Conservation (phyloP, 2,329 filamentous ascomycete species). For the Sclerotinia borealis region DNA sequence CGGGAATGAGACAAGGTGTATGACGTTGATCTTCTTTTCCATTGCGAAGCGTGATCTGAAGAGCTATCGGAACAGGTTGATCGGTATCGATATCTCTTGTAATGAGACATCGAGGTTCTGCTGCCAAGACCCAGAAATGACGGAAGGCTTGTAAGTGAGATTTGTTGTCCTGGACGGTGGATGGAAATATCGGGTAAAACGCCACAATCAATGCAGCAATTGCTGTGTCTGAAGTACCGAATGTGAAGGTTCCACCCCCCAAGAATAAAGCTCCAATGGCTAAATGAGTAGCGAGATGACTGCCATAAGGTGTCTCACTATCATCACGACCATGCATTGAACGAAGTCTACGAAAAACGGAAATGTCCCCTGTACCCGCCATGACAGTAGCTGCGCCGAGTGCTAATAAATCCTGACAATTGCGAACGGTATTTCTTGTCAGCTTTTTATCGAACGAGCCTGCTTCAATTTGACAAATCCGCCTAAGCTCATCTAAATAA, state of each 20-base stretch:
- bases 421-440: slow-evolving; percentile 73
- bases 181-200: slow-evolving; percentile 91
- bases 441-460: slow-evolving; percentile 72
- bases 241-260: slow-evolving; percentile 86
- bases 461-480: slow-evolving; percentile 58
- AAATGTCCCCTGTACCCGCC: slow-evolving; percentile 89
- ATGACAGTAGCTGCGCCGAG: slow-evolving; percentile 82
- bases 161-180: slow-evolving; percentile 84
- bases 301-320: slow-evolving; percentile 80
- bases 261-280: slow-evolving; percentile 88
- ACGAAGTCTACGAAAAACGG: slow-evolving; percentile 77
- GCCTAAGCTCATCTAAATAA: slow-evolving; percentile 82
- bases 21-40: slow-evolving; percentile 24
- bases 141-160: slow-evolving; percentile 94
- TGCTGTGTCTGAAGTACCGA: slow-evolving; percentile 81
- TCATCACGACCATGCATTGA: slow-evolving; percentile 84
- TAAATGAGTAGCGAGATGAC: slow-evolving; percentile 86
- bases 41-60: slow-evolving; percentile 47
- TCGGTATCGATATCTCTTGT: slow-evolving; percentile 81
- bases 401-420: slow-evolving; percentile 84
- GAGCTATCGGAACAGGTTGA: slow-evolving; percentile 67
- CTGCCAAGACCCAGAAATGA: slow-evolving; percentile 93
- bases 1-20: slow-evolving; percentile 39
- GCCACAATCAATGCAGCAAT: slow-evolving; percentile 81
- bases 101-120: slow-evolving; percentile 82